Base-by-base conservation (phyloP, 2,329 filamentous ascomycete species). In the Fusarium redolens region DNA sequence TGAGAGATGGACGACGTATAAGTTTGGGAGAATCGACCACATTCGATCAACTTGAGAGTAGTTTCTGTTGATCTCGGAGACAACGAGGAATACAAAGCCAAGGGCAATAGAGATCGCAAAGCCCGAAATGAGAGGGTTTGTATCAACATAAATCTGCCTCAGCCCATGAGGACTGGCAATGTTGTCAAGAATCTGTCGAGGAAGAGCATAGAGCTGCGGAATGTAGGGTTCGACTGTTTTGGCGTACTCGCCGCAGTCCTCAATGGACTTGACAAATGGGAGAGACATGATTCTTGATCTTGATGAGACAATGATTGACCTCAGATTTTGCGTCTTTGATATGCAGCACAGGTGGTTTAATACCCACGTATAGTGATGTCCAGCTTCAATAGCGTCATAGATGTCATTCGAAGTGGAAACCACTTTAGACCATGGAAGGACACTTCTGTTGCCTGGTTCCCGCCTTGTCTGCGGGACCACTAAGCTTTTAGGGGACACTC, bases 21-120 rank as follows among this genome's bases (percentile, higher is more conserved):
- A 79, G 12, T 93, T 92, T 3, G 96, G 96, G 56, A 99, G 84
- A 68, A 99, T 86, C 79, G 94, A 96, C 96, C 96, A 99, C 76
- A 92, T 84, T 54, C 96, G 91, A 82, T 99, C 96, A 45, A 99
- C 92, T 83, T 99, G 96, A n/a, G 95, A 98, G 82, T 95, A 98
- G 82, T 99, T 99, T 78, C 89, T 89, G 83, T 97, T 98, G 84
- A 94, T 83, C 82, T 98, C 96, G 2, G 95, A 93, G 9, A 91
- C 85, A 37, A 96, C 78, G 30, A 97, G 85, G 77, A 97, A 93
- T 33, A 96, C 78, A 9, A 88, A 87, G 3, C 90, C 90, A n/a
- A 97, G 81, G 44, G 90, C 86, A 22, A 97, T 76, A 5, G 93
- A 92, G 59, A 93, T 88, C 0, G 90, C 92, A 72, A 97, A 87